These are phyloP conservation scores for Orbilia oligospora DNA, from an alignment of 2,329 filamentous ascomycete genomes.

Conservation along the genomic window DNA sequence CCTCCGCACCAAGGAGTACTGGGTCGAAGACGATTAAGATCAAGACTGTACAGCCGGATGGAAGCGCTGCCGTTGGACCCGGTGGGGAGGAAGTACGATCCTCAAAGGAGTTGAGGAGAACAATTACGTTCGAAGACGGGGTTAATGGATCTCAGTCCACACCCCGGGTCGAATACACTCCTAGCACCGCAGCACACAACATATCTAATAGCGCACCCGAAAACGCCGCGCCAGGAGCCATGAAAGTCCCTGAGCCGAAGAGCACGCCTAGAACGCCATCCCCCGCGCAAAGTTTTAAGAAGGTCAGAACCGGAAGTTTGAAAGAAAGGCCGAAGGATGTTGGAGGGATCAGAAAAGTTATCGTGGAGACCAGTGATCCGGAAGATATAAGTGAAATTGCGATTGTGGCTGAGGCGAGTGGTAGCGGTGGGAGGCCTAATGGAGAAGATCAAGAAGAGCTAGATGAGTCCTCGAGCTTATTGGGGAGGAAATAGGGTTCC, in stretches of 20 bases:
- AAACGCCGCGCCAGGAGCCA: conserved; percentile 59
- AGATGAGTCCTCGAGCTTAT: conserved; percentile 51
- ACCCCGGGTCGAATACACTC: conserved; percentile 7
- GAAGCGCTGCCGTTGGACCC: conserved; percentile 45
- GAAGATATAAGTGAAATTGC: neutral
- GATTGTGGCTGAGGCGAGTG: conserved; percentile 6
- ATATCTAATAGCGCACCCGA: conserved; percentile 34
- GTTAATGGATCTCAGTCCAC: neutral
- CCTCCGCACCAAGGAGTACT: conserved; percentile 76
- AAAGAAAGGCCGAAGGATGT: conserved; percentile 82
- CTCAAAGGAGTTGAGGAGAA: conserved; percentile 26
- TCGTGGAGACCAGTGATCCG: conserved; percentile 75
- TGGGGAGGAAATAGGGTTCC: conserved; percentile 57
- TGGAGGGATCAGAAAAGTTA: conserved; percentile 80
- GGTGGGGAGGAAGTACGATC: conserved; percentile 16
- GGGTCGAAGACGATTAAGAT: conserved; percentile 77
- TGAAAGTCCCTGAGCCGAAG: conserved; percentile 64
- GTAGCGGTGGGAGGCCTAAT: neutral
- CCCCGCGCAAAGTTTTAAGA: conserved; percentile 69
- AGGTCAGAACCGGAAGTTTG: conserved; percentile 78
- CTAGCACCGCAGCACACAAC: conserved; percentile 23
- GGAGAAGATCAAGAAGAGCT: conserved; percentile 20
- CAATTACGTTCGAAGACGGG: conserved; percentile 40
- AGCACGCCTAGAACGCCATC: conserved; percentile 66
- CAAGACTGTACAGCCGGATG: conserved; percentile 69